Percentiles rank a stretch among this genome's conserved stretches.
Conservation (phyloP, 192 early-diverging fungal species). For the Entophlyctis helioformis region DNA sequence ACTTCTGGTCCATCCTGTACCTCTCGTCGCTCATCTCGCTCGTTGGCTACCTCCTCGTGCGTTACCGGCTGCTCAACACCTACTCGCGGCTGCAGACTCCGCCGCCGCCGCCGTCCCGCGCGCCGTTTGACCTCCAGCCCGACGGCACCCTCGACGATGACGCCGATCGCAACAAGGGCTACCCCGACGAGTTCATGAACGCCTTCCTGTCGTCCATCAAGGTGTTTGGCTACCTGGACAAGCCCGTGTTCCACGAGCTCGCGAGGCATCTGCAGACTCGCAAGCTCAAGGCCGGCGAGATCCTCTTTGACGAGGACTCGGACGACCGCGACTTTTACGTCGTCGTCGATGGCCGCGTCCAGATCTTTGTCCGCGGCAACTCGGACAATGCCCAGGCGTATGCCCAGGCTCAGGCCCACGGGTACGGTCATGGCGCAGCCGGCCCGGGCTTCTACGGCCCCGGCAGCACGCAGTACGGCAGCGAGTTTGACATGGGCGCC, state of each 20-base stretch:
- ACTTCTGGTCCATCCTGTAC: constrained; percentile 18
- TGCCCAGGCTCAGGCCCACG: constrained; percentile 3
- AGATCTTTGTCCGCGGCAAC: constrained; percentile 64
- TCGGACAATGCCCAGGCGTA: constrained; percentile 2
- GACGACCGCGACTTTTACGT: constrained; percentile 77
- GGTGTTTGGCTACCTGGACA: constrained; percentile 94
- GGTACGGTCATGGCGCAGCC: constrained; percentile 1
- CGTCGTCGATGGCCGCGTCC: constrained; percentile 89
- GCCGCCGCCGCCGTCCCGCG: constrained; percentile 20
- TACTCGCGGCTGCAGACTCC: constrained; percentile 59
- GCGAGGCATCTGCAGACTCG: constrained; percentile 69
- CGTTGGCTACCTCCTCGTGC: constrained; percentile 38
- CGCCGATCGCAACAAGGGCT: constrained; percentile 16
- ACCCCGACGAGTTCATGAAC: constrained; percentile 62
- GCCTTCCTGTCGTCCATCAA: constrained; percentile 67
- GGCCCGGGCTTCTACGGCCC: constrained; percentile 24
- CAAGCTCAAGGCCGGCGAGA: constrained; percentile 37
- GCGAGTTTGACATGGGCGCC: too few species aligned
- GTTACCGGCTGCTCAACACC: constrained; percentile 57
- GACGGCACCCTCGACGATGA: constrained; percentile 45
- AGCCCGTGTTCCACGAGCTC: constrained; percentile 93
- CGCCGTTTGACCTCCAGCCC: constrained; percentile 65
- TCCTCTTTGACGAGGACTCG: constrained; percentile 37
- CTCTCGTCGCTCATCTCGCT: constrained; percentile 1
- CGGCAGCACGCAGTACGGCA: too few species aligned